Base-by-base conservation (phyloP, 2,329 filamentous ascomycete genomes). In the Trichoderma sp. region DNA sequence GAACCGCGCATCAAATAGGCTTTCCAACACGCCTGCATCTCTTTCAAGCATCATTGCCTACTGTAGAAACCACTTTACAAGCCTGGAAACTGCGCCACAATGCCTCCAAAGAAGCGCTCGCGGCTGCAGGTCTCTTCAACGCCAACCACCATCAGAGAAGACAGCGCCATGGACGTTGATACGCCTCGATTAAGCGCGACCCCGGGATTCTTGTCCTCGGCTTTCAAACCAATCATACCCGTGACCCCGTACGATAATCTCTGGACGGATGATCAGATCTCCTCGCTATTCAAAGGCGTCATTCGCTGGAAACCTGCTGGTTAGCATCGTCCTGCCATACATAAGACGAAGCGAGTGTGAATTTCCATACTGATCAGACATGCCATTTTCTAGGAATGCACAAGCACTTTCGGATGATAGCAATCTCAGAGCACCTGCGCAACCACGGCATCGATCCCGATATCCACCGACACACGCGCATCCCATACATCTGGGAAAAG, bases 221-320 rank as follows among this genome's bases (percentile, higher is more conserved):
- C 75, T 7, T 58, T 68, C 53, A 77, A 76, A 35, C 69, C 72
- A 13, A 72, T 71, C 4, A 70, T 70, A 13, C 73, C 74, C 5
- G 72, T 74, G 13, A 61, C 56, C 0, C 74, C 71, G 60, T 68
- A 68, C 49, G 87, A 88, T 68, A 92, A 95, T 72, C 88, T 90
- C 31, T 99, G 96, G 96, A 97, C 94, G 4, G 94, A 97, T 76
- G 95, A 97, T 76, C 96, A 99, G 80, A 91, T 97, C 73, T 94
- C 93, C 1, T 94, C 93, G 52, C 85, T 99, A 0, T 93, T 97
- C 82, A 97, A 97, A 78, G 93, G 90, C 64, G 91, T 98, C 73
- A 94, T 98, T 72, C 88, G 90, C 77, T 97, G 92, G 91, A 99
- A 99, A 78, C 96, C 96, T n/a, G 95, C 95, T 52, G 95, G 94